A percentile compares a stretch with the other conserved stretches of the same genome.
Evolutionary conservation across 805 yeast species (phyloP).

Genomic region (Lipomyces sp.): DNA sequence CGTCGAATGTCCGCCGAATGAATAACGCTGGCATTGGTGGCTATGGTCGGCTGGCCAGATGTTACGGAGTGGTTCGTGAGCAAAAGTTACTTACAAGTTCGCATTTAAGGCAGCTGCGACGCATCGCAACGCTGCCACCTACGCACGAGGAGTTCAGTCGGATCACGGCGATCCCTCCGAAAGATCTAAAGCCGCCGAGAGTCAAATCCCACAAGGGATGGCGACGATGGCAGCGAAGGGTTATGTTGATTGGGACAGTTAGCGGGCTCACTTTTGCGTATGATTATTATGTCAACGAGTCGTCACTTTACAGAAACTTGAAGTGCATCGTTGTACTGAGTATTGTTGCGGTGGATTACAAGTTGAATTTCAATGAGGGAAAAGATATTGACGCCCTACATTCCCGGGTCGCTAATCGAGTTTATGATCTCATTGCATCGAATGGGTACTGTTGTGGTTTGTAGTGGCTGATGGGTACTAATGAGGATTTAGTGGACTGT

Average conservation of each 20-base stretch:
- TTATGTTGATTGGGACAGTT: conserved; percentile 15
- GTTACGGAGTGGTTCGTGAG: background rate
- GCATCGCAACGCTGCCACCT: background rate
- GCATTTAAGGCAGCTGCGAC: background rate
- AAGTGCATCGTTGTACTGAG: conserved; percentile 56
- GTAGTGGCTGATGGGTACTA: background rate
- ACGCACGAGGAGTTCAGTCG: background rate
- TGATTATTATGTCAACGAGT: conserved; percentile 53
- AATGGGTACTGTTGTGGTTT: conserved; percentile 45
- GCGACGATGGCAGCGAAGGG: conserved; percentile 3
- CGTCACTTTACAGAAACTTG: conserved; percentile 57
- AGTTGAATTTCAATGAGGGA: conserved; percentile 54
- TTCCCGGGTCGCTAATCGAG: conserved; percentile 58
- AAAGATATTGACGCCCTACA: conserved; percentile 61
- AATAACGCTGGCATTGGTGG: background rate
- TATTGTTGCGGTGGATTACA: conserved; percentile 65
- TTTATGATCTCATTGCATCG: conserved; percentile 51
- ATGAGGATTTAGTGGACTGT: conserved; percentile 54
- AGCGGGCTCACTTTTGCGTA: conserved; percentile 41
- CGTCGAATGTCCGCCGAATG: background rate
- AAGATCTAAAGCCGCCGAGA: background rate
- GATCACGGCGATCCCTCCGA: conserved; percentile 1
- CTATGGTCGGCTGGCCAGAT: background rate
- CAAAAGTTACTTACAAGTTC: background rate
- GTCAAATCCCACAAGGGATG: background rate